phyloP scores from a whole-genome alignment of 2,329 filamentous ascomycete genomes.

The Colletotrichum camelliae region DNA sequence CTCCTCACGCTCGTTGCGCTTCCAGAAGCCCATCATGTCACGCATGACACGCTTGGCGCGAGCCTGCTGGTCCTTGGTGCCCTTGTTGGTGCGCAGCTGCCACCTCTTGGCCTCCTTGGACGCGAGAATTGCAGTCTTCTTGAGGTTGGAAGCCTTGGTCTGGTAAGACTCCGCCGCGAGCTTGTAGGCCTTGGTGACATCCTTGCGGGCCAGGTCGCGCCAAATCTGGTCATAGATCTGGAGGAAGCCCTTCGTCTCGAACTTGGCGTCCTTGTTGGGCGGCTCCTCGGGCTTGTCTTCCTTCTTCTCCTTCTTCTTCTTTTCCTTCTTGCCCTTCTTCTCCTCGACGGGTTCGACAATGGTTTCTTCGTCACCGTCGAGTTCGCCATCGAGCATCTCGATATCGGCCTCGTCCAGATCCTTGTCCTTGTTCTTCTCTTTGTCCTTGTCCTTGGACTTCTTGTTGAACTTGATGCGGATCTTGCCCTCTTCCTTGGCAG shows the following conservation, averaged over 20 bases:
- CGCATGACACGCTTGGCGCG: slow-evolving; percentile 98
- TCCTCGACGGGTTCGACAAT: slow-evolving; percentile 40
- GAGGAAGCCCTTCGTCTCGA: slow-evolving; percentile 91
- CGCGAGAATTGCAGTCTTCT: slow-evolving; percentile 95
- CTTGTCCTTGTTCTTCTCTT: slow-evolving; percentile 44
- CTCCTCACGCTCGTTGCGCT: slow-evolving; percentile 96
- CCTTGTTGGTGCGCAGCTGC: slow-evolving; percentile 98
- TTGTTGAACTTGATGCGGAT: slow-evolving; percentile 69
- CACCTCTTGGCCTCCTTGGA: slow-evolving; percentile 97
- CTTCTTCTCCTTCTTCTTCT: slow-evolving; percentile 48
- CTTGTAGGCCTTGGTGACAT: slow-evolving; percentile 90
- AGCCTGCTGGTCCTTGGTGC: slow-evolving; percentile 95
- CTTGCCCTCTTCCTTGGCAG: slow-evolving; percentile 62
- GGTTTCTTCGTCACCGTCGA: slow-evolving; percentile 44
- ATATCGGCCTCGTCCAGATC: slow-evolving; percentile 39
- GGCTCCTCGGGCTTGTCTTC: slow-evolving; percentile 53
- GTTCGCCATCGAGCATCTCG: slow-evolving; percentile 34
- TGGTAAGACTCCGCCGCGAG: slow-evolving; percentile 85
- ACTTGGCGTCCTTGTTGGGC: slow-evolving; percentile 66
- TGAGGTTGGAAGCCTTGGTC: slow-evolving; percentile 91
- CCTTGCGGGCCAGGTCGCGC: slow-evolving; percentile 92
- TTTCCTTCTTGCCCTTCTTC: slow-evolving; percentile 54
- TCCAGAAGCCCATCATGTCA: slow-evolving; percentile 99
- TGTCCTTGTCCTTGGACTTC: slow-evolving; percentile 49
- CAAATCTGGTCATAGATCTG: slow-evolving; percentile 98